Base-by-base conservation (phyloP, 2,329 filamentous ascomycete species). In the Xylaria polymorpha region DNA sequence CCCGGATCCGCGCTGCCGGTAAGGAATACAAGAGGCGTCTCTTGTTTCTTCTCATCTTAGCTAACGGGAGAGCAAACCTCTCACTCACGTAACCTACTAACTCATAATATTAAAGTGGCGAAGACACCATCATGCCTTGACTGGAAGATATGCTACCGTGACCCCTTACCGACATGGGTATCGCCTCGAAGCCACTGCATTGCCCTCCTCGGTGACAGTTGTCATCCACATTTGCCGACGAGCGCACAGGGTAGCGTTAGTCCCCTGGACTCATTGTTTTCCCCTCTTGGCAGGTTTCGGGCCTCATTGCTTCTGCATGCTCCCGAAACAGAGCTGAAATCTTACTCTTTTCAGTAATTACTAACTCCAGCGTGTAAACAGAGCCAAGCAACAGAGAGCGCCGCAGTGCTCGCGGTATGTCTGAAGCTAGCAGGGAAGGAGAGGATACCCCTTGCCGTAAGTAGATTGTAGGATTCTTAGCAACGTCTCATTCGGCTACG, bases 121-220 rank as follows among this genome's bases (percentile, higher is more conserved):
- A 80, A 80, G 68, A 86, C 82, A 9, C 78, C 81, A 29, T 75
- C 77, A 2, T 83, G 84, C 25, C 80, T 87, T 1, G 85, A 86
- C 72, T 88, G 85, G 85, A 86, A 86, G 71, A 83, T 87, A 29
- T 85, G 85, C 53, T 87, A 85, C 68, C 81, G 85, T 48, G 84
- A 87, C 72, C 85, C 85, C 0, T 78, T 85, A 10, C 82, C 85
- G 0, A 84, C 80, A 0, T 88, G 86, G 86, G 80, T 87, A 0
- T 85, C 83, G 0, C 68, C 61, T 25, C 77, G 78, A n/a, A 83
- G 83, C 64, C 83, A 84, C 44, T 80, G 81, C 50, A 85, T 87
- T 61, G 84, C 81, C 1, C 77, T 87, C 35, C 77, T 87, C 0
- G 86, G 86, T 1, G 86, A 88, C 71, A 84, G 84, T 55, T 86